Evolutionary conservation across 495 filamentous ascomycete genomes (phyloP), one percentile per base, ranked within the genome.

Genomic region (Penicillium nucicola): DNA sequence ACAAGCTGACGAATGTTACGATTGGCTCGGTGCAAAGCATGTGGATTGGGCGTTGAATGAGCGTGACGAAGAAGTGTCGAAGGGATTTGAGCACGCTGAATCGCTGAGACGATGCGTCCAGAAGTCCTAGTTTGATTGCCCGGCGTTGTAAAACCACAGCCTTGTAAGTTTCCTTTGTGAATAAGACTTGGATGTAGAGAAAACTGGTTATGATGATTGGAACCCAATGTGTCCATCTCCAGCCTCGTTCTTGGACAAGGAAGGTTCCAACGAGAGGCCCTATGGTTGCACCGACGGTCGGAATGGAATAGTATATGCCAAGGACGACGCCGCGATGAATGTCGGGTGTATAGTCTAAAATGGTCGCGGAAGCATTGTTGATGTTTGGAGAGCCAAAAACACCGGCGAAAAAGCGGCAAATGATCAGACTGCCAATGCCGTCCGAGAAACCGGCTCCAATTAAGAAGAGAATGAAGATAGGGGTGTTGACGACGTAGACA

Each of bases 151-250:
- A 68, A 15, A 84, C 56, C 11, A 79, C 66, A 23, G 58, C 60
- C 2, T 68, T 70, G 61, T 81, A 78, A 1, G 79, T 77, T 53
- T 84, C 81, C 2, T 55, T 48, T 5, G 45, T 43, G 30, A 53
- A 38, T 13, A 53, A 20, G 11, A 46, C 74, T 2, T 66, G 42
- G 3, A 62, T 42, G 0, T 69, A 66, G 20, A 74, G 55, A 20
- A 68, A 3, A 6, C 67, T 65, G n/a, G 62, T 56, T 3, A 66
- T 53, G 48, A 75, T 74, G 32, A 80, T 56, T 14, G 77, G 65
- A 35, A 80, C 66, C 79, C 79, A 82, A 40, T 71, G 80, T 32
- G 76, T 68, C 72, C 74, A 81, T 36, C 77, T 60, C 77, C 74
- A 81, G 13, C 72, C 72, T 8, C 67, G 63, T 4, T 65, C 60